These are phyloP conservation scores for Coemansia sp. DNA, from an alignment of 192 early-diverging fungal species.

Conservation along the genomic window DNA sequence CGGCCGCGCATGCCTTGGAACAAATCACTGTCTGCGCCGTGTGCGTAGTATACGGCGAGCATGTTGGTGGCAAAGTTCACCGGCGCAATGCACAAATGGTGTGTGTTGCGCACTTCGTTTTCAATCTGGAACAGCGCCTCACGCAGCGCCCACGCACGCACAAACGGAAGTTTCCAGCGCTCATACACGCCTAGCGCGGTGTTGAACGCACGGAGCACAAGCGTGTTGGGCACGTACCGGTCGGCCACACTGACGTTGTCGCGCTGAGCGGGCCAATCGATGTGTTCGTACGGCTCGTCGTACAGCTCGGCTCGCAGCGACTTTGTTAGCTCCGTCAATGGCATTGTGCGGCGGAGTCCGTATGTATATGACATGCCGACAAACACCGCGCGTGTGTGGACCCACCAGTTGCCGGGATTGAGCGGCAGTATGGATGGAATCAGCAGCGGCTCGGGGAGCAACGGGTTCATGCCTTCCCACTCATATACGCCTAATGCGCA, in stretches of 20 bases:
- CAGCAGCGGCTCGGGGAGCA: conserved; percentile 89
- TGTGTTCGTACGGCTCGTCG: conserved; percentile 76
- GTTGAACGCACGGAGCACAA: conserved; percentile 73
- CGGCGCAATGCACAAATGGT: conserved; percentile 86
- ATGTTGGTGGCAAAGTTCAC: conserved; percentile 94
- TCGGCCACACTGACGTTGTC: conserved; percentile 82
- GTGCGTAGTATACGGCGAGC: conserved; percentile 79
- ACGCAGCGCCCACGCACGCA: conserved; percentile 67
- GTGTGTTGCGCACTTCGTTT: conserved; percentile 86
- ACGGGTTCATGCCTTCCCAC: conserved; percentile 93
- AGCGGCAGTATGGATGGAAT: conserved; percentile 79
- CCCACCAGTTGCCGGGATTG: conserved; percentile 91
- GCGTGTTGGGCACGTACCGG: conserved; percentile 80
- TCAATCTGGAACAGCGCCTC: conserved; percentile 79
- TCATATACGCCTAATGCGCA: conserved; percentile 86
- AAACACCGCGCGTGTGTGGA: conserved; percentile 89
- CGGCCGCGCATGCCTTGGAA: conserved; percentile 73
- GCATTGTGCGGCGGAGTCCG: conserved; percentile 60
- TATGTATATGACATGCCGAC: conserved; percentile 96
- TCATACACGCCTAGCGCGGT: conserved; percentile 71
- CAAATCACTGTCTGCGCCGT: conserved; percentile 77
- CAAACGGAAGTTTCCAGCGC: conserved; percentile 54
- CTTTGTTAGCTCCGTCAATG: conserved; percentile 66
- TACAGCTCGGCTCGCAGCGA: conserved; percentile 88
- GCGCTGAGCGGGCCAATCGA: conserved; percentile 76